Conservation (phyloP, 805 yeast genomes). For the Lachancea sp. region DNA sequence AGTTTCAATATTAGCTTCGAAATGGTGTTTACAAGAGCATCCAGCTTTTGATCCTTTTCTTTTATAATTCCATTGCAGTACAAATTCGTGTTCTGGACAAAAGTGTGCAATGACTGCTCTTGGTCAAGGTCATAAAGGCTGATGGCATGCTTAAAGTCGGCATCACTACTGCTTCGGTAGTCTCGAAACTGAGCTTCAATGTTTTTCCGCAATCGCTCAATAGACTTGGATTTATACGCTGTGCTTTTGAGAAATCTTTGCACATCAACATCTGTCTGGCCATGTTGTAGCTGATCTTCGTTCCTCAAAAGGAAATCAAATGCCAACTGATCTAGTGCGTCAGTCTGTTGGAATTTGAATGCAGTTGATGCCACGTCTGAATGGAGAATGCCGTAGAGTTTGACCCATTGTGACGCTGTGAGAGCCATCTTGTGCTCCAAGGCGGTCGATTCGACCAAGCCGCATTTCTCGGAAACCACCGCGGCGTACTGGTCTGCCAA, state of each 20-base stretch:
- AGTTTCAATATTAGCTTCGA: conserved; percentile 9
- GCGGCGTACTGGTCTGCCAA: conserved; percentile 6
- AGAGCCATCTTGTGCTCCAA: conserved; percentile 12
- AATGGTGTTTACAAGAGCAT: conserved; percentile 7
- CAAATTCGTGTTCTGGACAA: conserved; percentile 5
- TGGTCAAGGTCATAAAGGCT: background rate
- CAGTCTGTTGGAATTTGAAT: conserved; percentile 5
- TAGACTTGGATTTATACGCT: conserved; percentile 11
- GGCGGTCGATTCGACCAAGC: conserved; percentile 13
- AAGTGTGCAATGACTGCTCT: background rate
- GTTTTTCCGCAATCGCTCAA: conserved; percentile 10
- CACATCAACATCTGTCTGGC: background rate
- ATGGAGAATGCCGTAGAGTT: conserved; percentile 16
- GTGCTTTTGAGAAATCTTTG: conserved; percentile 12
- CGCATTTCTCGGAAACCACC: conserved; percentile 12
- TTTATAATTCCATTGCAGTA: conserved; percentile 12
- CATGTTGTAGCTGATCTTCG: conserved; percentile 2
- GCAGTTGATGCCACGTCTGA: background rate
- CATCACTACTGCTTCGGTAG: conserved; percentile 3
- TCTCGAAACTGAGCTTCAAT: conserved; percentile 9
- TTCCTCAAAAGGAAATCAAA: conserved; percentile 4
- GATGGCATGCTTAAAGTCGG: background rate
- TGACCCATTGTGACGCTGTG: conserved; percentile 19
- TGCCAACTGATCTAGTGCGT: background rate
- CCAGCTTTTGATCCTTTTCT: conserved; percentile 1